Percentiles rank a stretch among this genome's conserved stretches.
phyloP scores from a whole-genome alignment of 2,329 filamentous ascomycete species.

The Colletotrichum sp. region DNA sequence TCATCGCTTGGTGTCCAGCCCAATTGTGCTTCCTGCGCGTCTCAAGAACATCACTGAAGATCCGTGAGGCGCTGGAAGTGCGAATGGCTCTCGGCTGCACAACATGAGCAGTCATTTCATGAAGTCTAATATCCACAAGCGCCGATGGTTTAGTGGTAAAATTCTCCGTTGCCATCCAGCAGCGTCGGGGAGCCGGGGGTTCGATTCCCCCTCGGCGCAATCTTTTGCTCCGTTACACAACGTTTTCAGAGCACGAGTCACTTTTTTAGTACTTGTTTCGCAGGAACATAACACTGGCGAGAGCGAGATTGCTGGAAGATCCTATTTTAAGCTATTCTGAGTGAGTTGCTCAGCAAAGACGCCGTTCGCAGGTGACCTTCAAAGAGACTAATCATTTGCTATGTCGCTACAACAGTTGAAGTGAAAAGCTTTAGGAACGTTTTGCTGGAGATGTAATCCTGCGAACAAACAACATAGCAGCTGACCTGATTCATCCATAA shows the following conservation, averaged over 20 bases:
- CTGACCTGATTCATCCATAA: background rate
- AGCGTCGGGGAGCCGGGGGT: conserved; percentile 21
- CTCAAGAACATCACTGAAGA: background rate
- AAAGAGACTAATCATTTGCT: too few species aligned
- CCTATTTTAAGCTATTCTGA: too few species aligned
- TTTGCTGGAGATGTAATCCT: background rate
- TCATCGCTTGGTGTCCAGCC: background rate
- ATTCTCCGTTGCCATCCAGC: conserved; percentile 20
- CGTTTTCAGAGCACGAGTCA: background rate
- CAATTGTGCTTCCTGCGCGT: background rate
- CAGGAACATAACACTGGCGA: background rate
- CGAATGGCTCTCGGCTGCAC: background rate
- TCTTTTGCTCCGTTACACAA: background rate
- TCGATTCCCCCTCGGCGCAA: conserved; percentile 21
- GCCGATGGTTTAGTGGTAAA: conserved; percentile 24
- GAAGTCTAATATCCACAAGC: accelerated
- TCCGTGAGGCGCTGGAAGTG: background rate
- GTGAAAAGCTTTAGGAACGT: background rate
- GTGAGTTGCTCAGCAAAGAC: too few species aligned
- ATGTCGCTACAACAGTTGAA: background rate
- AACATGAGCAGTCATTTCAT: background rate
- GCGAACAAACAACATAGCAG: background rate
- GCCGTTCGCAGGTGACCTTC: too few species aligned
- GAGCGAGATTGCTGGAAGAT: too few species aligned
- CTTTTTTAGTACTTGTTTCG: background rate